Evolutionary conservation across 805 yeast species (phyloP).

Genomic region (Candida parachauliodes): DNA sequence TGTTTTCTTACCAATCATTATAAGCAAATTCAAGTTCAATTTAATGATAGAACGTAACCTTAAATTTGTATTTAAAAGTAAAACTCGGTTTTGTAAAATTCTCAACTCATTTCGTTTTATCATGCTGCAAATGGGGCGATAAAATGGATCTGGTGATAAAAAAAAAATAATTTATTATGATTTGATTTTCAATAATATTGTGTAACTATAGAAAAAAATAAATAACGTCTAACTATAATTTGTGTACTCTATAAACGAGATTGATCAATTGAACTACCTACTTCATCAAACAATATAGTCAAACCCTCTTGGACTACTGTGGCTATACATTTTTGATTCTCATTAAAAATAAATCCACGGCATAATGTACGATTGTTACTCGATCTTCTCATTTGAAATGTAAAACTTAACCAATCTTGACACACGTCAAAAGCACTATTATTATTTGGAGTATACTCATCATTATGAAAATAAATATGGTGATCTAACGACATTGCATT

Average conservation of each 20-base stretch:
- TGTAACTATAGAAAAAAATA: no score
- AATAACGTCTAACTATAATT: no score
- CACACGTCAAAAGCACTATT: slow-evolving; percentile 24
- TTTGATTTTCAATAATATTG: no score
- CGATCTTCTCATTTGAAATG: slow-evolving; percentile 32
- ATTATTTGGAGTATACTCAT: slow-evolving; percentile 16
- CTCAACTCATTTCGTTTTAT: no score
- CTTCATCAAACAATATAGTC: slow-evolving; percentile 28
- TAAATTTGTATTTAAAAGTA: no score
- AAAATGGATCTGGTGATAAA: no score
- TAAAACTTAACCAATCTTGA: slow-evolving; percentile 34
- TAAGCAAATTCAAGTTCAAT: neutral
- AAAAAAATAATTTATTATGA: no score
- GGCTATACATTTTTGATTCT: slow-evolving; percentile 30
- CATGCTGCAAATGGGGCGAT: no score
- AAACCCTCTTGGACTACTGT: slow-evolving; percentile 42
- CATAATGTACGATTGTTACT: slow-evolving; percentile 35
- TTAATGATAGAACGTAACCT: no score
- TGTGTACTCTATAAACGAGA: slow-evolving; percentile 7
- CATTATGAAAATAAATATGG: slow-evolving; percentile 39
- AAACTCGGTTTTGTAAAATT: no score
- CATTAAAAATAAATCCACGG: slow-evolving; percentile 33
- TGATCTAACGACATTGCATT: slow-evolving; percentile 45
- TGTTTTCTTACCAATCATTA: neutral
- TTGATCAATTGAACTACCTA: slow-evolving; percentile 12